Evolutionary conservation across 768 basidiomycete species (phyloP).

Genomic region (Tylopilus rubrobrunneus): DNA sequence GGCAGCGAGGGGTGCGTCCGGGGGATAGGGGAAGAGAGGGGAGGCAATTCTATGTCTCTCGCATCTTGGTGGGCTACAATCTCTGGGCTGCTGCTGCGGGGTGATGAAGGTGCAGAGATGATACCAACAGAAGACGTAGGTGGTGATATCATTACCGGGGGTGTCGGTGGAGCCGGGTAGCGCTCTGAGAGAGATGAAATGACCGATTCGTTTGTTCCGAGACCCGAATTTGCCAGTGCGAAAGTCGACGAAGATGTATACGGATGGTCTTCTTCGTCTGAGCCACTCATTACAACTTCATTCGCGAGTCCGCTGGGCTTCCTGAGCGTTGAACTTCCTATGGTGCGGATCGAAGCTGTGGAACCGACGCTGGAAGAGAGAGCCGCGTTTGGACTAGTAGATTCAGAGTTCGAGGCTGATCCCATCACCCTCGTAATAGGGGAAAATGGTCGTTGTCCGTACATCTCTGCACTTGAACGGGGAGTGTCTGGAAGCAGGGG

Average conservation of each 20-base stretch:
- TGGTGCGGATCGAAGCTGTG: slow-evolving; percentile 1
- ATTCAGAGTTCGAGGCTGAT: slow-evolving; percentile 5
- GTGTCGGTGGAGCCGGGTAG: slow-evolving; percentile 27
- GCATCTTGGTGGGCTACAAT: slow-evolving; percentile 5
- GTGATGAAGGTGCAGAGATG: slow-evolving; percentile 21
- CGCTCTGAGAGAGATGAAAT: slow-evolving; percentile 30
- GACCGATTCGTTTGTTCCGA: neutral
- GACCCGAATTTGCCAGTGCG: neutral
- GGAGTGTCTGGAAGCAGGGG: slow-evolving; percentile 29
- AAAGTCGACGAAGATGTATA: neutral
- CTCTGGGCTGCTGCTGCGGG: slow-evolving; percentile 16
- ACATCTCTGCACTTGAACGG: slow-evolving; percentile 26
- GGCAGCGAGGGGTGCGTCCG: slow-evolving; percentile 3
- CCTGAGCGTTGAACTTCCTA: slow-evolving; percentile 7
- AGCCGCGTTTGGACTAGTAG: slow-evolving; percentile 2
- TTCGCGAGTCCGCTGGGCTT: slow-evolving; percentile 19
- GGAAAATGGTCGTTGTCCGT: slow-evolving; percentile 27
- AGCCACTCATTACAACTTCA: neutral
- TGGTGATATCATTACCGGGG: slow-evolving; percentile 27
- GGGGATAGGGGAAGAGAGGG: neutral
- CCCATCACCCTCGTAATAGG: slow-evolving; percentile 24
- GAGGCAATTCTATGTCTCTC: neutral
- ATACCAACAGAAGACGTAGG: slow-evolving; percentile 23
- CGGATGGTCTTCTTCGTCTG: neutral
- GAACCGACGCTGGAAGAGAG: slow-evolving; percentile 14